Evolutionary conservation across 768 basidiomycete species (phyloP), one percentile per base, ranked within the genome.

Genomic region (Termitomyces sp.): DNA sequence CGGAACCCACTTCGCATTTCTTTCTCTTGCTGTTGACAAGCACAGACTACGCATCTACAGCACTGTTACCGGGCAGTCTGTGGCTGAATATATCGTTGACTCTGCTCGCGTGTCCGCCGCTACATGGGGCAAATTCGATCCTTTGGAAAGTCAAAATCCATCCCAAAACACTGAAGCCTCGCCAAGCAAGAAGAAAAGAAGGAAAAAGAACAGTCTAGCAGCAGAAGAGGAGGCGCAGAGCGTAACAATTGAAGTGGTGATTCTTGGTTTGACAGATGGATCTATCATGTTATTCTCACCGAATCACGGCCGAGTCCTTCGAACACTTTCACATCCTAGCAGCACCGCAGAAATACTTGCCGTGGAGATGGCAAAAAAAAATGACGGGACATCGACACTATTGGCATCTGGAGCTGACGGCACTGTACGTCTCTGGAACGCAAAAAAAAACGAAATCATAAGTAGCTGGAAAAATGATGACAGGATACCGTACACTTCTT

Each of bases 21-120:
- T 86, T 29, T 85, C 85, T 10, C 77, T 88, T 24, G 80, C 86
- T 2, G 77, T 88, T 52, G 86, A 88, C 77, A 88, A 86, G 69
- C 86, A 88, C 66, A 80, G 85, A 46, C 71, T 88, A 56, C 84
- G 85, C 64, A 75, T 88, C 39, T 86, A 85, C 68, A 79, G 86
- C 66, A 80, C 83, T 9, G 62, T 74, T 8, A 75, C 82, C n/a
- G 79, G 77, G 37, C 77, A 79, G 60, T 77, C 82, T 33, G 69
- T 82, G 22, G 80, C 84, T 4, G 86, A 88, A 68, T 72, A 84
- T 69, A 75, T 77, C 18, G 66, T 86, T 20, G 81, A 85, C 36
- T 74, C 75, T 26, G 80, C 80, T 56, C 78, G 82, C 46, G 81
- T 86, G 42, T 78, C 82, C 39, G 68, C 79, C 55, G 66, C 86